Base-by-base conservation (phyloP, 2,329 filamentous ascomycete species). In the Ascochyta pisi region DNA sequence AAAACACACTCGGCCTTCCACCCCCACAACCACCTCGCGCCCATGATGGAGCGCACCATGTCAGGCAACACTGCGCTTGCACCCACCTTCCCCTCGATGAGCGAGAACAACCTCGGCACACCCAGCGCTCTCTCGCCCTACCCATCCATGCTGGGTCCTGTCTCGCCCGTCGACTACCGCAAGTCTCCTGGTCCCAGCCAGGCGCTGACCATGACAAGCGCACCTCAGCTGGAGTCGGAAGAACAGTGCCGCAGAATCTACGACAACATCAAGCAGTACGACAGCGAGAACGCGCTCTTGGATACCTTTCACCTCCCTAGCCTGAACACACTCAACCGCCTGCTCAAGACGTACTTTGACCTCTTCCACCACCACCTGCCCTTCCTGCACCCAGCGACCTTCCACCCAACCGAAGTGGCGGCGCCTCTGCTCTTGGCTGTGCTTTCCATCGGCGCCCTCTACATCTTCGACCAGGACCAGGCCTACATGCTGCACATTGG, bases 401-500 rank as follows among this genome's bases (percentile, higher is more conserved):
- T 98, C 79, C 86, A 88, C 62, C 91, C 93, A 3, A 89, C 89
- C 4, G 83, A 89, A 64, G 86, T 90, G 4, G 91, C 94, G 41
- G 89, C 94, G 12, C 89, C 95, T 19, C 81, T 99, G 8, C 81
- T 99, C 29, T 84, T 98, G 39, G 92, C 93, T 0, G 91, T 97
- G 15, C 82, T 99, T 47, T 98, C 95, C 24, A 97, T 99, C 60
- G 95, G 95, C 68, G 94, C 95, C 9, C 81, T 99, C 19, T 98
- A 98, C 77, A 94, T 94, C 15, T 98, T 98, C 74, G 94, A 98
- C 71, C 92, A 96, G 73, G 94, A 98, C 67, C 91, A 96, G 74
- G 95, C 95, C 0, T 98, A 97, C 75, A 92, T 96, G 84, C 86
- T 97, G 22, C 95, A 99, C 78, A 96, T 98, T 65, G 95, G 94